phyloP scores from a whole-genome alignment of 306 rosid genomes.

The Ceratonia siliqua region DNA sequence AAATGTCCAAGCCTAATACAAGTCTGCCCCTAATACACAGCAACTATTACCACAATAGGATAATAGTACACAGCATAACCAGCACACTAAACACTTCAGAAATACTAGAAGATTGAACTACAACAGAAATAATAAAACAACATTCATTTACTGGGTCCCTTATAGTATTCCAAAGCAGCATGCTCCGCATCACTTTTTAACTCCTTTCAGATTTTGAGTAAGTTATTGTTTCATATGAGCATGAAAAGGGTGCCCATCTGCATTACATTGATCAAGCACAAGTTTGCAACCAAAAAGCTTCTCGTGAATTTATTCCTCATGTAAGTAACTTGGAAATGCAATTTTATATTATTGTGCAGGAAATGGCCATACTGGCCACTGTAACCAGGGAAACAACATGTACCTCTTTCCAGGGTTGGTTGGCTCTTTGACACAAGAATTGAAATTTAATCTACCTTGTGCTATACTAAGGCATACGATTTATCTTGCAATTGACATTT shows the following conservation, averaged over 20 bases:
- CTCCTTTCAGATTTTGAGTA: not conserved
- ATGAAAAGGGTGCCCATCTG: not conserved
- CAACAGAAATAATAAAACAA: too few relatives aligned
- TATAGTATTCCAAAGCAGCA: too few relatives aligned
- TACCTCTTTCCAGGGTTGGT: constrained; percentile 99
- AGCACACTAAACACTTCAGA: too few relatives aligned
- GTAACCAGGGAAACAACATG: constrained; percentile 99
- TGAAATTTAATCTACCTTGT: constrained; percentile 8
- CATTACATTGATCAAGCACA: not conserved
- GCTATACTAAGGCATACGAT: not conserved
- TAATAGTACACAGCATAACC: too few relatives aligned
- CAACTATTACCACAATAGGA: too few relatives aligned
- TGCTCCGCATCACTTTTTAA: too few relatives aligned
- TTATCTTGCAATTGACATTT: constrained; percentile 12
- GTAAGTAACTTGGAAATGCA: constrained; percentile 3
- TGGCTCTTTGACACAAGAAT: constrained; percentile 19
- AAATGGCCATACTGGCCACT: constrained; percentile 83
- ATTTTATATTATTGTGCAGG: constrained; percentile 50
- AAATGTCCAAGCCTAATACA: too few relatives aligned
- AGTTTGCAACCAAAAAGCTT: not conserved
- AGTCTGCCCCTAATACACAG: too few relatives aligned
- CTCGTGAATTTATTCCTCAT: not conserved
- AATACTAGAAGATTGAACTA: too few relatives aligned
- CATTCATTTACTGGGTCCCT: too few relatives aligned
- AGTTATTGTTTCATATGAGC: not conserved